Evolutionary conservation across 1,139 yeast genomes (phyloP).

Genomic region (Protomyces arabidopsidicola): DNA sequence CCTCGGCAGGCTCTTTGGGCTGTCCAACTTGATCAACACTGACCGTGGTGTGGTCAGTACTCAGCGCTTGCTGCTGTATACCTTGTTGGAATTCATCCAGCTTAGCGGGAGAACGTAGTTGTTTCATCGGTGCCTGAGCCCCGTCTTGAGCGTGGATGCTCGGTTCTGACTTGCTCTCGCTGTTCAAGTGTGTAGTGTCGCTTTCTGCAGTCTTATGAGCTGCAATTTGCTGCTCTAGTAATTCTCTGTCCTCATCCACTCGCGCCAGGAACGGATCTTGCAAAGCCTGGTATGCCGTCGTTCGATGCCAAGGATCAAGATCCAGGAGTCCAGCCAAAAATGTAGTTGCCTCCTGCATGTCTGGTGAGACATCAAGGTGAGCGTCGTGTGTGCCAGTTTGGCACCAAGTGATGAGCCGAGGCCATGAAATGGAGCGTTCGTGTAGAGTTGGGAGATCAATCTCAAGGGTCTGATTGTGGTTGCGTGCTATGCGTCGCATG

Average conservation of each 20-base stretch:
- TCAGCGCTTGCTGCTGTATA: not conserved
- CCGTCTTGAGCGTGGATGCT: not conserved
- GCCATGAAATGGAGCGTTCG: conserved; percentile 40
- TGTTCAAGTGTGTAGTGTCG: not conserved
- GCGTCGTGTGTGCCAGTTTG: conserved; percentile 12
- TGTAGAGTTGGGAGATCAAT: conserved; percentile 51
- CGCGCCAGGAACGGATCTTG: conserved; percentile 49
- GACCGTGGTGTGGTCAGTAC: not conserved
- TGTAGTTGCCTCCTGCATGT: conserved; percentile 44
- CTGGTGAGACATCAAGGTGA: conserved; percentile 35
- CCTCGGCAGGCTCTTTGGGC: not conserved
- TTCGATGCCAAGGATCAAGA: conserved; percentile 54
- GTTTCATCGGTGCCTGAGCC: not conserved
- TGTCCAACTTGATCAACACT: not conserved
- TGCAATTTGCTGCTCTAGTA: not conserved
- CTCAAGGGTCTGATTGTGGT: conserved; percentile 88
- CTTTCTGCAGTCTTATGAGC: not conserved
- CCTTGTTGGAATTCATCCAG: not conserved
- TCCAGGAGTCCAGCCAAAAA: conserved; percentile 53
- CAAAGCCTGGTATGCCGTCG: conserved; percentile 55
- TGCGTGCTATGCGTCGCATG: conserved; percentile 67
- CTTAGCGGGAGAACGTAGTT: not conserved
- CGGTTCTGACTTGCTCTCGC: not conserved
- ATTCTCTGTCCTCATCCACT: not conserved
- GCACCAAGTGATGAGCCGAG: conserved; percentile 43